phyloP scores from a whole-genome alignment of 208 protist genomes.

The Crithidia fasciculata region DNA sequence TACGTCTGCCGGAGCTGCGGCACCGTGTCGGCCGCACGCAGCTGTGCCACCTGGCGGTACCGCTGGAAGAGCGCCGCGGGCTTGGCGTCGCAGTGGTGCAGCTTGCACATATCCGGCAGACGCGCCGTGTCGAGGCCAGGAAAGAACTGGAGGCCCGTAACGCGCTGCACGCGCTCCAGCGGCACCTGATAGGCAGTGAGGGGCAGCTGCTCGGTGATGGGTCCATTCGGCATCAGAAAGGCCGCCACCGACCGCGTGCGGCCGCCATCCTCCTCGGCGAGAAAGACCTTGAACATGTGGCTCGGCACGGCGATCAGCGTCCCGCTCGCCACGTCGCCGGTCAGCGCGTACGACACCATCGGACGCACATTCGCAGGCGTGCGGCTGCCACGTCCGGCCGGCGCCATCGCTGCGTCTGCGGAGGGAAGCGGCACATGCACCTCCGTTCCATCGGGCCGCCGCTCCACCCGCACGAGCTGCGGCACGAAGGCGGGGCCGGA shows the following conservation, averaged over 20 bases:
- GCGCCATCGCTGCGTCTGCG: background rate
- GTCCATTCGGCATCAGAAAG: slow-evolving; percentile 83
- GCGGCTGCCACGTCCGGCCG: slow-evolving; percentile 17
- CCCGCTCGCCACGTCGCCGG: slow-evolving; percentile 39
- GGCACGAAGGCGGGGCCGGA: slow-evolving; percentile 74
- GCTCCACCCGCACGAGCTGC: slow-evolving; percentile 46
- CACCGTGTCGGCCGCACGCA: slow-evolving; percentile 59
- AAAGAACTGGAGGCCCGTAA: slow-evolving; percentile 85
- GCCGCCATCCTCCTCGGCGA: slow-evolving; percentile 53
- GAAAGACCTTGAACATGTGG: slow-evolving; percentile 85
- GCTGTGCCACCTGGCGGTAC: slow-evolving; percentile 66
- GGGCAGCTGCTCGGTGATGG: slow-evolving; percentile 66
- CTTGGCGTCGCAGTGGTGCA: slow-evolving; percentile 53
- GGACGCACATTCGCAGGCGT: slow-evolving; percentile 12
- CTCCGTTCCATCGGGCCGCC: slow-evolving; percentile 27
- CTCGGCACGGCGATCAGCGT: slow-evolving; percentile 77
- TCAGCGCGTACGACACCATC: slow-evolving; percentile 71
- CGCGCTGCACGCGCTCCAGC: slow-evolving; percentile 45
- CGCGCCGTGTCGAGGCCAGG: slow-evolving; percentile 32
- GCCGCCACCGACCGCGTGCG: slow-evolving; percentile 44
- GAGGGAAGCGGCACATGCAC: slow-evolving; percentile 28
- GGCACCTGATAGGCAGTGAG: slow-evolving; percentile 80
- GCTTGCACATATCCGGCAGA: slow-evolving; percentile 62
- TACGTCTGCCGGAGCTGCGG: slow-evolving; percentile 58
- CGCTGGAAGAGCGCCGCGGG: slow-evolving; percentile 48